Conservation (phyloP, 495 filamentous ascomycete genomes). For the Penicillium crystallinum region DNA sequence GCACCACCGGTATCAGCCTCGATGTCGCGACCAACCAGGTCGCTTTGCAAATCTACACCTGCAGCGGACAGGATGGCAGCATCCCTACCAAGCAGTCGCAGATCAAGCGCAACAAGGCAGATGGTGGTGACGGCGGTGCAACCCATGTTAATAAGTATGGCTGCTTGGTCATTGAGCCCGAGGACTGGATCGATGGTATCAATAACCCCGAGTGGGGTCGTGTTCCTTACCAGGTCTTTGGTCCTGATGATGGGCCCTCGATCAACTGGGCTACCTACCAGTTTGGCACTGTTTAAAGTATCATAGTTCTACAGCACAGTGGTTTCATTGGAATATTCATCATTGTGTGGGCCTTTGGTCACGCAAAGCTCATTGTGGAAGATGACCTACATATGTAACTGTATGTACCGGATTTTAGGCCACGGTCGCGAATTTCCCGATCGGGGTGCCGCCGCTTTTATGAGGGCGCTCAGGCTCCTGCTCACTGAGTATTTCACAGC, state of each 20-base stretch:
- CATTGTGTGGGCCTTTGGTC: background rate
- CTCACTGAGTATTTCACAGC: background rate
- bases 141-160: conserved; percentile 55
- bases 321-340: background rate
- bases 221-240: conserved; percentile 51
- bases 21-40: conserved; percentile 72
- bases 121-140: conserved; percentile 34
- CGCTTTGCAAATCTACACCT: conserved; percentile 74
- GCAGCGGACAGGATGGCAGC: conserved; percentile 66
- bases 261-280: conserved; percentile 62
- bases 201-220: conserved; percentile 76
- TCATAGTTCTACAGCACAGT: background rate
- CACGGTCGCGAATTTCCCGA: background rate
- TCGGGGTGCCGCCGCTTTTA: background rate
- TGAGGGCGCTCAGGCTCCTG: background rate
- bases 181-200: conserved; percentile 73
- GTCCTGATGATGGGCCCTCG: conserved; percentile 57
- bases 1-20: conserved; percentile 61
- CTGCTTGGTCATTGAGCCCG: conserved; percentile 62
- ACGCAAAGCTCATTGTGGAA: background rate
- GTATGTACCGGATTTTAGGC: background rate
- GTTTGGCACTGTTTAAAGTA: conserved; percentile 43
- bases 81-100: conserved; percentile 50
- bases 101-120: conserved; percentile 41
- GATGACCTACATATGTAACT: background rate